A percentile compares a stretch with the other conserved stretches of the same genome.
Evolutionary conservation across 768 basidiomycete genomes (phyloP).

Genomic region (Mycena leptocephala): DNA sequence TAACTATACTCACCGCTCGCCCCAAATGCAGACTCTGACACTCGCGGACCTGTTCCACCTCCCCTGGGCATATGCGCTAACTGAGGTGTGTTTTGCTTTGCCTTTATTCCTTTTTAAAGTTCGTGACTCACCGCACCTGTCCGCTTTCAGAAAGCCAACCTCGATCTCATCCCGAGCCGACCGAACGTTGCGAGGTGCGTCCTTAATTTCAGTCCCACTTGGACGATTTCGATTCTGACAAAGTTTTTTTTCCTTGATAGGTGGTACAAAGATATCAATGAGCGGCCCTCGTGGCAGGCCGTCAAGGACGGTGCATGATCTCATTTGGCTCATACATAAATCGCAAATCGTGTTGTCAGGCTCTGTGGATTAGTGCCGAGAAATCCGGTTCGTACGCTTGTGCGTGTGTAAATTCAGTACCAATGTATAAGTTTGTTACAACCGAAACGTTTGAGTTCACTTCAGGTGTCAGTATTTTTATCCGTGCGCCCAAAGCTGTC

Average conservation of each 20-base stretch:
- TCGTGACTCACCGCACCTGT: not conserved
- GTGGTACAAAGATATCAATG: conserved; percentile 63
- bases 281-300: conserved; percentile 59
- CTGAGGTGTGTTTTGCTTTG: not conserved
- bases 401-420: too few species aligned
- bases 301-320: conserved; percentile 49
- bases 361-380: too few species aligned
- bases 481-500: too few species aligned
- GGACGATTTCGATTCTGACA: not conserved
- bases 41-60: conserved; percentile 68
- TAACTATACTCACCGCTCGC: too few species aligned
- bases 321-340: too few species aligned
- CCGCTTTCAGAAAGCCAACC: conserved; percentile 11
- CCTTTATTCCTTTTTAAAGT: not conserved
- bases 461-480: too few species aligned
- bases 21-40: conserved; percentile 26
- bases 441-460: too few species aligned
- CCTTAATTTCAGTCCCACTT: conserved; percentile 31
- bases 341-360: too few species aligned
- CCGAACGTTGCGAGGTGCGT: conserved; percentile 49
- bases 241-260: conserved; percentile 30
- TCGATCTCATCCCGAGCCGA: conserved; percentile 43
- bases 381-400: too few species aligned
- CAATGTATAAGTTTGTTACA: too few species aligned
- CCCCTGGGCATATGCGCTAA: conserved; percentile 39